A percentile compares a stretch with the other conserved stretches of the same genome.
These are phyloP conservation scores for Aspergillus cristatus DNA, from an alignment of 495 filamentous ascomycete species.

Conservation along the genomic window DNA sequence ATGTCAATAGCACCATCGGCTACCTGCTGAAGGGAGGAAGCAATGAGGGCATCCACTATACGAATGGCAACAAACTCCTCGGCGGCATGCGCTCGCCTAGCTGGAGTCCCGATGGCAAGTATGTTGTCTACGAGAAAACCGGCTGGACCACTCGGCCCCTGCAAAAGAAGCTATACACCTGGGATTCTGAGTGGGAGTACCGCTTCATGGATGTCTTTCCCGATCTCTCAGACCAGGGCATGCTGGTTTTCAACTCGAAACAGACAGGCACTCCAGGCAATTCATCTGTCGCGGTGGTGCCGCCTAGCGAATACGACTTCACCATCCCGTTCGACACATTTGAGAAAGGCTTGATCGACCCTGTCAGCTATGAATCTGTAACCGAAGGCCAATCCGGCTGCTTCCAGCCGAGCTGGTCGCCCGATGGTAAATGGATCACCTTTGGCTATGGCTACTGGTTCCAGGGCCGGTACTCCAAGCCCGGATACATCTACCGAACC, in stretches of 20 bases:
- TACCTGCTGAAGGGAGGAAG: conserved; percentile 6
- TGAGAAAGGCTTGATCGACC: not conserved
- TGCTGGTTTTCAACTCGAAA: conserved; percentile 1
- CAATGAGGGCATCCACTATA: conserved; percentile 7
- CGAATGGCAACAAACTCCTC: not conserved
- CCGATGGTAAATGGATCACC: conserved; percentile 5
- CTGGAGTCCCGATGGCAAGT: conserved; percentile 8
- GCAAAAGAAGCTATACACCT: conserved; percentile 4
- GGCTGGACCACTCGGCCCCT: not conserved
- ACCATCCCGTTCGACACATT: not conserved
- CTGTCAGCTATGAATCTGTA: not conserved
- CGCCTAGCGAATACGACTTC: not conserved
- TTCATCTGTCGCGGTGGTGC: conserved; percentile 1
- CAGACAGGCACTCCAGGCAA: not conserved
- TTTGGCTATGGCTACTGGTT: conserved; percentile 9
- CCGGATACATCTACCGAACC: conserved; percentile 4
- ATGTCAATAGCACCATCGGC: conserved; percentile 4
- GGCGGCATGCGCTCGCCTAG: conserved; percentile 4
- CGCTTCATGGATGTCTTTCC: conserved; percentile 11
- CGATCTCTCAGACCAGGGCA: not conserved
- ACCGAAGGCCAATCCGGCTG: conserved; percentile 5
- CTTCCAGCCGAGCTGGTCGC: conserved; percentile 10
- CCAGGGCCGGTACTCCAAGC: not conserved
- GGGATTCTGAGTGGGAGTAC: conserved; percentile 8
- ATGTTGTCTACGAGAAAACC: conserved; percentile 3